These are phyloP conservation scores for Bolboschoenoplectus hybrid DNA, from an alignment of 202 grass and related monocot species.

Conservation along the genomic window DNA sequence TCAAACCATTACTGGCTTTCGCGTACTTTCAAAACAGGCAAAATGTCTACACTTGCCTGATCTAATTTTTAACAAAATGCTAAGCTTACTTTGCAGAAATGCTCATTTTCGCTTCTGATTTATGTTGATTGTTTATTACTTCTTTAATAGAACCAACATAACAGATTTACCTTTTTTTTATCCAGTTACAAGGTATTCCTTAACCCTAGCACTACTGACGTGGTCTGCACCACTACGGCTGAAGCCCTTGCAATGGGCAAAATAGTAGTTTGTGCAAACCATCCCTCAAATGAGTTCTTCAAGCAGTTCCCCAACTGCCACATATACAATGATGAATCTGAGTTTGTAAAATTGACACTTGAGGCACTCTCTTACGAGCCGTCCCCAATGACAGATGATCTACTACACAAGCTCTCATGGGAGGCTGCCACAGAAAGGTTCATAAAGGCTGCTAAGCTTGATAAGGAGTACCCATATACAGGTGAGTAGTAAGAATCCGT, in stretches of 20 bases:
- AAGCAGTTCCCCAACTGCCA: conserved; percentile 87
- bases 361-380: conserved; percentile 68
- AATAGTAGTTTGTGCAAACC: conserved; percentile 82
- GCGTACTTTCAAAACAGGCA: neutral
- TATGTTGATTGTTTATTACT: neutral
- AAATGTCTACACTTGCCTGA: neutral
- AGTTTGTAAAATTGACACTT: conserved; percentile 77
- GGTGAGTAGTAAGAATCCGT: conserved; percentile 23
- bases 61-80: neutral
- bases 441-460: conserved; percentile 63
- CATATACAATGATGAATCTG: conserved; percentile 69
- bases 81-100: neutral
- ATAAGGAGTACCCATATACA: conserved; percentile 31
- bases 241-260: conserved; percentile 95
- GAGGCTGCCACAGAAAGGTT: conserved; percentile 85
- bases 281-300: conserved; percentile 96
- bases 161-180: conserved; percentile 20
- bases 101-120: conserved; percentile 1
- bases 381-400: conserved; percentile 62
- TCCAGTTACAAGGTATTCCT: conserved; percentile 89
- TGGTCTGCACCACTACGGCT: conserved; percentile 80
- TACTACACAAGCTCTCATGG: conserved; percentile 73
- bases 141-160: neutral
- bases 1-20: neutral
- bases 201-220: conserved; percentile 89